A percentile compares a stretch with the other conserved stretches of the same genome.
These are phyloP conservation scores for Xylona heveae DNA, from an alignment of 495 filamentous ascomycete genomes.

Conservation along the genomic window DNA sequence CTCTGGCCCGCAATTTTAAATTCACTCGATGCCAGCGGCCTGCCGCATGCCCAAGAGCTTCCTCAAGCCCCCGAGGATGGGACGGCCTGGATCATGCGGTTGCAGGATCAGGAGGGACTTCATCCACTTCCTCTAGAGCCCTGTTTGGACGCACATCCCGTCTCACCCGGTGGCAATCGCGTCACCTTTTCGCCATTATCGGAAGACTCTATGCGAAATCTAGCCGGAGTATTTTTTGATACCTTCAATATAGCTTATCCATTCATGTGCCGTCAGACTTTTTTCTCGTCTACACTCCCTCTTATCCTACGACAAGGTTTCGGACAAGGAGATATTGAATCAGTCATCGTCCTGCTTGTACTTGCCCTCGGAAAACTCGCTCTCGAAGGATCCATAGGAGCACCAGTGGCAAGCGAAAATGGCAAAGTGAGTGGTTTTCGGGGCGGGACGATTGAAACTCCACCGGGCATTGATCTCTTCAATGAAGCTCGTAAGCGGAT, in stretches of 20 bases:
- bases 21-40: conserved; percentile 19
- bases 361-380: conserved; percentile 34
- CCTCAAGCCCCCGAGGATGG: conserved; percentile 16
- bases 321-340: conserved; percentile 20
- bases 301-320: conserved; percentile 26
- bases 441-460: conserved; percentile 23
- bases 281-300: conserved; percentile 23
- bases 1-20: conserved; percentile 33
- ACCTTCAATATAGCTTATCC: conserved; percentile 33
- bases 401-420: conserved; percentile 19
- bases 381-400: conserved; percentile 22
- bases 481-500: conserved; percentile 36
- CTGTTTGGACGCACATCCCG: background rate
- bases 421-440: conserved; percentile 29
- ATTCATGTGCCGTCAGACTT: conserved; percentile 29
- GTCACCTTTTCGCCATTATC: conserved; percentile 18
- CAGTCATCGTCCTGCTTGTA: conserved; percentile 31
- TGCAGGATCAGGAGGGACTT: conserved; percentile 17
- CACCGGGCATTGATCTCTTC: conserved; percentile 34
- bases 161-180: background rate
- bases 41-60: conserved; percentile 8
- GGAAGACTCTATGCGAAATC: conserved; percentile 25
- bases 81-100: conserved; percentile 22
- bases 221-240: conserved; percentile 31
- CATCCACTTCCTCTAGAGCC: conserved; percentile 12